phyloP scores from a whole-genome alignment of 257 asterid genomes.

The Henckelia pumila region DNA sequence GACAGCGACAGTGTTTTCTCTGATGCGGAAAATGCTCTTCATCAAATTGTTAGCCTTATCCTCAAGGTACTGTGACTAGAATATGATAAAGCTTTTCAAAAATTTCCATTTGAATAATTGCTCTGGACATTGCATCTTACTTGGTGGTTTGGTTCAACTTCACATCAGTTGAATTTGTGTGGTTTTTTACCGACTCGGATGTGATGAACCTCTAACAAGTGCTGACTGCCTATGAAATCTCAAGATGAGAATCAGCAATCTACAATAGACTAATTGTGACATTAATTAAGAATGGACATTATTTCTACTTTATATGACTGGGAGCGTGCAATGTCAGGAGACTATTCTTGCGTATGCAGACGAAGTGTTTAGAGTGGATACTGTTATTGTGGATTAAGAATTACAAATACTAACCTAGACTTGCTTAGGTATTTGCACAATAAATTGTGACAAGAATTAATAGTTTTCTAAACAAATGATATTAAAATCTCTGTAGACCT shows the following conservation, averaged over 20 bases:
- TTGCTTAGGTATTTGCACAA: not conserved
- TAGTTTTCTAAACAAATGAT: not conserved
- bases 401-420: not conserved
- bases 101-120: not conserved
- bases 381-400: too few relatives aligned
- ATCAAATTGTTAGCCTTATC: constrained; percentile 75
- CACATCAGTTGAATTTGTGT: not conserved
- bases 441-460: not conserved
- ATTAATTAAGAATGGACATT: too few relatives aligned
- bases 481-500: not conserved
- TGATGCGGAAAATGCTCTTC: constrained; percentile 98
- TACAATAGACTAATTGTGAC: not conserved
- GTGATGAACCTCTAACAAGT: not conserved
- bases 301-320: not conserved
- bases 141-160: not conserved
- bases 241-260: not conserved
- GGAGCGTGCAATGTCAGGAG: not conserved
- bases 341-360: not conserved
- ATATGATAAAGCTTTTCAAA: not conserved
- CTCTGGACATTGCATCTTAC: not conserved
- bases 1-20: constrained; percentile 59
- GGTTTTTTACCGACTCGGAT: not conserved
- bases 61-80: constrained; percentile 57
- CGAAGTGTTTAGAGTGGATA: not conserved
- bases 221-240: not conserved